Evolutionary conservation across 2,329 filamentous ascomycete species (phyloP), one percentile per base, ranked within the genome.

Genomic region (Fusarium kyushuense): DNA sequence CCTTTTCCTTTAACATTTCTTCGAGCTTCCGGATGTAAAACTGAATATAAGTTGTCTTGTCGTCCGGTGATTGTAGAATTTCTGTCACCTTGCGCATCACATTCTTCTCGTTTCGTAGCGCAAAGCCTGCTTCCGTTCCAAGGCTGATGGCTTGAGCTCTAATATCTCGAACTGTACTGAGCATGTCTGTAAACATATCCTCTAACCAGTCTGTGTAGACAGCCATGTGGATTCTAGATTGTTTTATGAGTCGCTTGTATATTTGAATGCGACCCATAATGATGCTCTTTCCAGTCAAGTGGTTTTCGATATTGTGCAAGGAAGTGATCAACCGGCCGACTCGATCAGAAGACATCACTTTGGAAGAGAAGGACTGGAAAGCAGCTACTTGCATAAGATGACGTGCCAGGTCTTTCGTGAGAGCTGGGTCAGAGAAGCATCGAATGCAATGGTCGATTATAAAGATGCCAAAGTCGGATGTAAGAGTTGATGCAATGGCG

Each of bases 371-470:
- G 65, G 89, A 92, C 74, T 97, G 94, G 45, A 91, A 88, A 43
- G 90, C 91, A 16, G 97, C 83, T 8, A 96, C 85, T 65, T 94
- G 90, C 83, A 97, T 89, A 70, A 97, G 86, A 70, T 92, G 90
- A 35, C 92, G 92, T 30, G 92, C 84, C 12, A 97, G 83, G 17
- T 92, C 89, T 73, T 98, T 98, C 1, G 94, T 87, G 17, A 88
- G 82, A 6, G 85, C 82, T 5, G 84, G 76, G 63, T 95, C 89
- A 72, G 92, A 87, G 53, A 97, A 88, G 12, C 87, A 88, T 47
- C 86, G 86, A 63, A 96, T 92, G 53, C 90, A 89, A 67, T 94
- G 90, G 58, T 98, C 94, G 38, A 97, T 80, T 54, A 97, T 84
- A 76, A 93, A 96, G 17, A 88, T 79, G 54, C 89, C 90, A 76